These are phyloP conservation scores for Hemileccinum impolitum DNA, from an alignment of 768 basidiomycete genomes.

Conservation along the genomic window DNA sequence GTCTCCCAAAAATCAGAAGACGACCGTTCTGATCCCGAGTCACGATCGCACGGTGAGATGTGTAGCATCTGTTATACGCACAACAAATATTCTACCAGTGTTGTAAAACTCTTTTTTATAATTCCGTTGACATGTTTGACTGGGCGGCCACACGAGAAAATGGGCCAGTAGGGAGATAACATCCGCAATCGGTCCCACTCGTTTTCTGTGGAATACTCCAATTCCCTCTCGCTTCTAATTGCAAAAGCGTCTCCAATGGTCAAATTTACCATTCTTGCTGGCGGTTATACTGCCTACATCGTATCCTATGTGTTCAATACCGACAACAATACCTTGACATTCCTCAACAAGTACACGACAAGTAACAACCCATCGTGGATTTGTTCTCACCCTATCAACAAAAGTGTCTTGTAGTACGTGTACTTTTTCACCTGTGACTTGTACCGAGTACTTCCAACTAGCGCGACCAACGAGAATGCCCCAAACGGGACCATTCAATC, in stretches of 20 bases:
- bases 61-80: too few relatives aligned
- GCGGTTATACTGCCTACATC: conserved; percentile 59
- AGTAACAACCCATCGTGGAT: conserved; percentile 61
- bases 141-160: too few relatives aligned
- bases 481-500: conserved; percentile 48
- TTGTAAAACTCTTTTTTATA: too few relatives aligned
- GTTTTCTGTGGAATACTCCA: too few relatives aligned
- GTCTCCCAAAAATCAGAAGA: too few relatives aligned
- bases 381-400: conserved; percentile 50
- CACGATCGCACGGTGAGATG: too few relatives aligned
- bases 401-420: conserved; percentile 60
- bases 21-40: too few relatives aligned
- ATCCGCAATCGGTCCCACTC: too few relatives aligned
- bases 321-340: conserved; percentile 43
- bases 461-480: conserved; percentile 57
- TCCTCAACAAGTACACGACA: conserved; percentile 41
- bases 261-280: conserved; percentile 64
- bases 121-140: too few relatives aligned
- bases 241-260: conserved; percentile 47
- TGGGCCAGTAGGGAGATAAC: too few relatives aligned
- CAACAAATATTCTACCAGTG: too few relatives aligned
- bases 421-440: neutral
- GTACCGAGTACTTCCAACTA: conserved; percentile 19
- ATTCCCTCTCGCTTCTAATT: neutral
- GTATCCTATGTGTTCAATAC: conserved; percentile 63